Evolutionary conservation across 2,329 filamentous ascomycete species (phyloP).

Genomic region (Alternaria dauci): DNA sequence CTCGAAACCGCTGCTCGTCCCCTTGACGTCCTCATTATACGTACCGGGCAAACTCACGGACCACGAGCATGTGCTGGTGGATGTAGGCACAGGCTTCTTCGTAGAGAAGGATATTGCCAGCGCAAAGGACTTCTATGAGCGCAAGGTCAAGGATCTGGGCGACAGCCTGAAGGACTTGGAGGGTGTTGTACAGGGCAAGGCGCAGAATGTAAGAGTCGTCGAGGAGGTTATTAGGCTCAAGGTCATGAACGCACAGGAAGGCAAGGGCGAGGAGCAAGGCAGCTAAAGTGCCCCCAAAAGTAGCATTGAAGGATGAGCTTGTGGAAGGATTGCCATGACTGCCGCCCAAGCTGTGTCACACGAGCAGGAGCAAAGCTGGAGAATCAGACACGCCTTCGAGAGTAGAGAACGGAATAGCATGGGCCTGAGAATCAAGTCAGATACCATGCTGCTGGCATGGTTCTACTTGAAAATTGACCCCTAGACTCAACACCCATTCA

Average conservation of each 20-base stretch:
- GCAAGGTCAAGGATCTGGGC: slow-evolving; percentile 72
- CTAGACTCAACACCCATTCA: not conserved
- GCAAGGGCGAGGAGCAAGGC: slow-evolving; percentile 34
- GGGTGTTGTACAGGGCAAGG: slow-evolving; percentile 76
- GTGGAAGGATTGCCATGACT: not conserved
- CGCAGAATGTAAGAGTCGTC: slow-evolving; percentile 81
- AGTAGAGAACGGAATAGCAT: not conserved
- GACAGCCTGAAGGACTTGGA: slow-evolving; percentile 73
- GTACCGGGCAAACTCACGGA: slow-evolving; percentile 79
- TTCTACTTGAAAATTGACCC: not conserved
- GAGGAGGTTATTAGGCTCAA: slow-evolving; percentile 71
- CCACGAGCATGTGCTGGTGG: slow-evolving; percentile 67
- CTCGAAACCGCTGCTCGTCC: slow-evolving; percentile 79
- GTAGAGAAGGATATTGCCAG: slow-evolving; percentile 80
- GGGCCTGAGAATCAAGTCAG: not conserved
- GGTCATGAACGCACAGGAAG: slow-evolving; percentile 47
- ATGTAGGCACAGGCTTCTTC: slow-evolving; percentile 93
- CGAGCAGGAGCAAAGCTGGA: not conserved
- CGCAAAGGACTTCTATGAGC: slow-evolving; percentile 71
- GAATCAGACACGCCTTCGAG: not conserved
- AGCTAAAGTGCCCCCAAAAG: slow-evolving; percentile 19
- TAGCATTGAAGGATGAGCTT: not conserved
- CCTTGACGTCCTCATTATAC: slow-evolving; percentile 92
- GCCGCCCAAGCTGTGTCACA: not conserved
- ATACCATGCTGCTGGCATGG: not conserved